These are phyloP conservation scores for Centella asiatica DNA, from an alignment of 129 eudicot genomes.

Conservation along the genomic window DNA sequence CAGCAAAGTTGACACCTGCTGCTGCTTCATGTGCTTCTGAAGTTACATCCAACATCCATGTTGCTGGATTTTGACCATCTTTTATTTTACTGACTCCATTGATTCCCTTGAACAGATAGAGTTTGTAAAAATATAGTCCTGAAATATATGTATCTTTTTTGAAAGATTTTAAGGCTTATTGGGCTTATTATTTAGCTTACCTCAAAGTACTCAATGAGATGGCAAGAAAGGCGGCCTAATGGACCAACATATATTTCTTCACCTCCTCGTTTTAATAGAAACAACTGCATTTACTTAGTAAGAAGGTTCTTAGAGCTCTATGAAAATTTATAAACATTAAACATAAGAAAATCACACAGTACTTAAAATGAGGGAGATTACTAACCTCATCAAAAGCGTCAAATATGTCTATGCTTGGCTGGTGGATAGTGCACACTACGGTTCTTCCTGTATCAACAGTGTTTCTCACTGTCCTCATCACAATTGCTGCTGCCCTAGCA, in stretches of 20 bases:
- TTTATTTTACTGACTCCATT: slow-evolving; percentile 51
- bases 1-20: slow-evolving; percentile 45
- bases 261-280: slow-evolving; percentile 81
- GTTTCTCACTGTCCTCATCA: slow-evolving; percentile 91
- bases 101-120: slow-evolving; percentile 38
- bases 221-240: slow-evolving; percentile 55
- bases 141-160: not conserved
- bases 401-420: slow-evolving; percentile 90
- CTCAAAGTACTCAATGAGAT: slow-evolving; percentile 79
- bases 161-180: not conserved
- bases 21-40: slow-evolving; percentile 64
- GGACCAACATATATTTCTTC: slow-evolving; percentile 86
- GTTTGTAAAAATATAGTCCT: not conserved
- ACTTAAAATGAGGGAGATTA: not conserved
- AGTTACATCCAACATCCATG: slow-evolving; percentile 86
- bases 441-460: slow-evolving; percentile 91
- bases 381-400: slow-evolving; percentile 92
- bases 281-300: slow-evolving; percentile 31
- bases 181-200: slow-evolving; percentile 24
- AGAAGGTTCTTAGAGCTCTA: slow-evolving; percentile 5
- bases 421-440: slow-evolving; percentile 93
- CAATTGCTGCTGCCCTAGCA: slow-evolving; percentile 96
- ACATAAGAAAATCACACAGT: not conserved
- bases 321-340: not conserved
- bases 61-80: slow-evolving; percentile 82